These are phyloP conservation scores for Apophysomyces trapeziformis DNA, from an alignment of 371 early-diverging fungal species.

Conservation along the genomic window DNA sequence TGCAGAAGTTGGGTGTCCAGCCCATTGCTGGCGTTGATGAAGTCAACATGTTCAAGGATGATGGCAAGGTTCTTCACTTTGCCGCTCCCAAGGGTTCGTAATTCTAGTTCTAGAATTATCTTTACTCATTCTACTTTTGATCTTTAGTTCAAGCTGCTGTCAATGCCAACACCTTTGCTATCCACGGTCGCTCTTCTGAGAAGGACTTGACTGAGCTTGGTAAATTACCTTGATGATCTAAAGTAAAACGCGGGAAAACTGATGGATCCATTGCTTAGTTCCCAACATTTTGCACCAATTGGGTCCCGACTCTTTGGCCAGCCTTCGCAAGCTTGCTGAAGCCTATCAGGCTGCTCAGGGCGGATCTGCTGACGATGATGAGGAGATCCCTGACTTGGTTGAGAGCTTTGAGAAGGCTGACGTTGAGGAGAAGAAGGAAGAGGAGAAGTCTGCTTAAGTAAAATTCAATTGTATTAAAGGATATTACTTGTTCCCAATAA, in stretches of 20 bases:
- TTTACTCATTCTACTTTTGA: background rate
- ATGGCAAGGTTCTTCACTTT: constrained; percentile 95
- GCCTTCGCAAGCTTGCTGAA: constrained; percentile 88
- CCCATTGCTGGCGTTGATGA: constrained; percentile 90
- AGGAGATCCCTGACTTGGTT: constrained; percentile 81
- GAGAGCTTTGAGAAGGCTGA: constrained; percentile 64
- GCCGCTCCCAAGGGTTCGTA: constrained; percentile 83
- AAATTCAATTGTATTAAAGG: constrained; percentile 9
- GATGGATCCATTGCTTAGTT: constrained; percentile 39
- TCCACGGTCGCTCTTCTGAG: constrained; percentile 85
- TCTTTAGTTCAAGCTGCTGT: constrained; percentile 78
- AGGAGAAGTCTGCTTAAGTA: constrained; percentile 24
- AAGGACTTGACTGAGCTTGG: constrained; percentile 90
- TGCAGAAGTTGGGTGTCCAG: constrained; percentile 90
- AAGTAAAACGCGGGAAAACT: background rate
- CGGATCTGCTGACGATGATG: constrained; percentile 62
- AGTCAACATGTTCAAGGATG: constrained; percentile 98
- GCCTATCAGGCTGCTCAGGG: constrained; percentile 73
- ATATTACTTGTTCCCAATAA: background rate
- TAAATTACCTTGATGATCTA: constrained; percentile 14
- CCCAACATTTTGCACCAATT: constrained; percentile 96
- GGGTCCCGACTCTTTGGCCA: constrained; percentile 92
- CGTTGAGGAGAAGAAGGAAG: constrained; percentile 47
- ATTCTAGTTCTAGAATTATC: background rate
- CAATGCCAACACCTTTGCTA: constrained; percentile 90